Conservation (phyloP, 768 basidiomycete species). For the Trametes villosa region DNA sequence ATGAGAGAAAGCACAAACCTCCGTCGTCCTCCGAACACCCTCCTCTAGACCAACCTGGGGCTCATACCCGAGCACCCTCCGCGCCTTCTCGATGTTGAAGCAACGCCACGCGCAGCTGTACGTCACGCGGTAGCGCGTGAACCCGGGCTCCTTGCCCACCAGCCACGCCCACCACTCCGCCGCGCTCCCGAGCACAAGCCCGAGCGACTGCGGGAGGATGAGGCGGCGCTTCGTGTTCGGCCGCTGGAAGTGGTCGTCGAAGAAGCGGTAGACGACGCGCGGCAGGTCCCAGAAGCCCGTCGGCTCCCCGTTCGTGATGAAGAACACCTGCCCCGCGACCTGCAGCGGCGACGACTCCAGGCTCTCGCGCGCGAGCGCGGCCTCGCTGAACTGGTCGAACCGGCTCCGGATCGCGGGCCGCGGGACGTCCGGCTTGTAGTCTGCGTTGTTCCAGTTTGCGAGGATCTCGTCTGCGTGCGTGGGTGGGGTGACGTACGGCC, state of each 20-base stretch:
- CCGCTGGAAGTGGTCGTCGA: conserved; percentile 53
- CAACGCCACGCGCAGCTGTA: conserved; percentile 81
- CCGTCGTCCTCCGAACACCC: conserved; percentile 78
- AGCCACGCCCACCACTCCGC: conserved; percentile 78
- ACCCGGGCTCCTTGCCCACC: conserved; percentile 77
- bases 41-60: conserved; percentile 89
- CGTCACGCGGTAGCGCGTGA: conserved; percentile 84
- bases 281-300: conserved; percentile 96
- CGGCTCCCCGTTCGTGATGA: conserved; percentile 97
- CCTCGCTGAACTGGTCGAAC: conserved; percentile 79
- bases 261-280: conserved; percentile 73
- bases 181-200: conserved; percentile 69
- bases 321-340: conserved; percentile 93
- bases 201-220: conserved; percentile 64
- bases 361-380: conserved; percentile 55
- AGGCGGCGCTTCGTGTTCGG: conserved; percentile 49
- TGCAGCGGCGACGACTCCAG: conserved; percentile 62
- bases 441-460: conserved; percentile 56
- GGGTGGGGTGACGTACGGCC: conserved; percentile 72
- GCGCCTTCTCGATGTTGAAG: conserved; percentile 94
- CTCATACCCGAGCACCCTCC: conserved; percentile 91
- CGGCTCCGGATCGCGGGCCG: conserved; percentile 68
- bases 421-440: conserved; percentile 45
- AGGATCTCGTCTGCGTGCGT: conserved; percentile 60
- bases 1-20: conserved; percentile 50